Base-by-base conservation (phyloP, 805 yeast species). In the Ogataea pignaliae region DNA sequence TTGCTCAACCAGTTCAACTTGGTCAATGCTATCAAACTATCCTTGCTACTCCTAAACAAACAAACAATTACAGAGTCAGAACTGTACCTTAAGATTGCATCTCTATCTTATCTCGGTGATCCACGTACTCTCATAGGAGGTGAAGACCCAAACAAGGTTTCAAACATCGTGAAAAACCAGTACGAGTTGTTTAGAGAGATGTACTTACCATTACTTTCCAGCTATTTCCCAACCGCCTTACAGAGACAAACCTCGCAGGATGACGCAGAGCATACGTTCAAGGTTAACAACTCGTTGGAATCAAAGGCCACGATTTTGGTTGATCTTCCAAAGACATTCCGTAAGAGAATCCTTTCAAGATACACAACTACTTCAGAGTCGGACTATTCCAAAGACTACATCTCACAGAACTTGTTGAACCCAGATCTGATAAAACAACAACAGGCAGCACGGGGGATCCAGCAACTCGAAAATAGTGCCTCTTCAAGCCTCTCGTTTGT, bases 101-200 rank as follows among this genome's bases (percentile, higher is more conserved):
- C 79, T 12, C 65, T 93, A 14, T 87, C 96, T 16, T 93, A 93
- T 59, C 67, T 81, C 62, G 99, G 99, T 15, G 99, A 93, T 61
- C 83, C 89, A 28, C 77, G 99, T 53, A 83, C 88, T 76, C 70
- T 73, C 36, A 69, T 90, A 28, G 87, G 88, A 10, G 98, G 97
- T 2, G 99, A 93, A 63, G 87, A 93, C 61, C 97, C 97, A 5
- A 73, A 82, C 54, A 93, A 93, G 63, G 86, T 90, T 34, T 69
- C 72, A 39, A 93, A 93, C 60, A 93, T 93, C 48, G 98, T 93
- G 3, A 61, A 65, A 10, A 85, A 85, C 61, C 97, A 93, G 63
- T 75, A 78, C 50, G 65, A 68, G 15, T 74, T 78, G 49, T 93
- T 93, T 66, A 75, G 82, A 46, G 65, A 67, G 44, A 76, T 93